These are phyloP conservation scores for Paramecium primaurelia DNA, from an alignment of 73 alveolate species.

Conservation along the genomic window DNA sequence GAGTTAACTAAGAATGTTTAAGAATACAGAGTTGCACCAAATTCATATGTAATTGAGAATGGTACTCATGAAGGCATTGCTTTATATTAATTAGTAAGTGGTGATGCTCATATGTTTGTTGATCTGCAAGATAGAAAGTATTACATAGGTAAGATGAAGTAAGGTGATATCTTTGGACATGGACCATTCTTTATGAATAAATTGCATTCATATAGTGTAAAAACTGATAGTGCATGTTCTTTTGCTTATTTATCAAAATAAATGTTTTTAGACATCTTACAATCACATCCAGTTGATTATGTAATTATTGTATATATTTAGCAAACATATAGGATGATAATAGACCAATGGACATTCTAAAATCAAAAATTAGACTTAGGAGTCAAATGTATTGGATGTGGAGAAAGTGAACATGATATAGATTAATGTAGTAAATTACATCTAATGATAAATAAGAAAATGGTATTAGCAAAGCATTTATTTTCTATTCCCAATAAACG, in stretches of 20 bases:
- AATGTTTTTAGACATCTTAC: neutral
- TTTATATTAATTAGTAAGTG: neutral
- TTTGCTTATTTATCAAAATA: slow-evolving; percentile 19
- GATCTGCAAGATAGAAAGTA: slow-evolving; percentile 33
- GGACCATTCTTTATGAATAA: neutral
- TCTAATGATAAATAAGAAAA: neutral
- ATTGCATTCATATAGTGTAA: slow-evolving; percentile 23
- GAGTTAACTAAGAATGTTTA: neutral
- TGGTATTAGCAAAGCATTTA: neutral
- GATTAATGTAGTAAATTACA: neutral
- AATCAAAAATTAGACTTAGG: neutral
- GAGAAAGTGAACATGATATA: neutral
- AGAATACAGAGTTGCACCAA: slow-evolving; percentile 19
- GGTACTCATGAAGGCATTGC: neutral
- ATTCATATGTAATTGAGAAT: neutral
- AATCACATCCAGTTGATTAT: slow-evolving; percentile 12
- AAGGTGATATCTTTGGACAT: slow-evolving; percentile 1
- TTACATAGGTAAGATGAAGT: neutral
- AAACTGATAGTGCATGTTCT: neutral
- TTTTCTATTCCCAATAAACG: neutral
- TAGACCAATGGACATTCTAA: neutral
- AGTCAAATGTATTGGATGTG: slow-evolving; percentile 21
- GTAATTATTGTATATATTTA: neutral
- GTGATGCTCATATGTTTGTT: neutral
- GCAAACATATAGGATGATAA: slow-evolving; percentile 17